Evolutionary conservation across 2,329 filamentous ascomycete genomes (phyloP), one percentile per base, ranked within the genome.

Genomic region (Trichoderma sp.): DNA sequence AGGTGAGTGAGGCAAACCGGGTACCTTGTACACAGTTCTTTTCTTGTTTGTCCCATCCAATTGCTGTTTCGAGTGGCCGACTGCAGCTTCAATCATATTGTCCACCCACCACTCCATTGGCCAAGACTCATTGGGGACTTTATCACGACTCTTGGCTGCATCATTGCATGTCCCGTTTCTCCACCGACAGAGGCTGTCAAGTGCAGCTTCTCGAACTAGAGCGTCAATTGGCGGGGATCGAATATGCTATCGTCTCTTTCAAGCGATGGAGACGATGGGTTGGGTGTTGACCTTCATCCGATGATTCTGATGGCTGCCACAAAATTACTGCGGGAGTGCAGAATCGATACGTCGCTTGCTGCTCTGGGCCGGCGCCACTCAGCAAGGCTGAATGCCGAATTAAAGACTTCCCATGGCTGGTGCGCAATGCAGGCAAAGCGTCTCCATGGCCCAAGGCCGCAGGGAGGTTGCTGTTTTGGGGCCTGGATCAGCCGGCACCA

Each of bases 401-500:
- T 49, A 55, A 28, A 34, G 63, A 11, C 54, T 13, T 14, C 32
- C 32, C 13, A 59, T 56, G 63, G 63, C 37, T 37, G 14, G 54
- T 43, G 63, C 37, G 63, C 32, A 56, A 49, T 49, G 63, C 63
- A 51, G 34, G 61, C 61, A 46, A n/a, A 58, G 39, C 54, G 18
- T 66, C 52, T 46, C 52, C 63, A 58, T 49, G 32, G 16, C 52
- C 54, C 54, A 66, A 59, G 30, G 63, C 39, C 43, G 63, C 32
- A 39, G 21, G 55, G 54, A 24, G 43, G 52, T 51, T 59, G 63
- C 63, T 66, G 63, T 66, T 58, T 66, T 59, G 54, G 63, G 54
- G 39, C 37, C 26, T 66, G 63, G 39, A 66, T 66, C 63, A 58
- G 63, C 61, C 26, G 37, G 61, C 43, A 60, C 56, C 56, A 59